phyloP scores from a whole-genome alignment of 176 grass and related monocot genomes.

The Musa acuminata region DNA sequence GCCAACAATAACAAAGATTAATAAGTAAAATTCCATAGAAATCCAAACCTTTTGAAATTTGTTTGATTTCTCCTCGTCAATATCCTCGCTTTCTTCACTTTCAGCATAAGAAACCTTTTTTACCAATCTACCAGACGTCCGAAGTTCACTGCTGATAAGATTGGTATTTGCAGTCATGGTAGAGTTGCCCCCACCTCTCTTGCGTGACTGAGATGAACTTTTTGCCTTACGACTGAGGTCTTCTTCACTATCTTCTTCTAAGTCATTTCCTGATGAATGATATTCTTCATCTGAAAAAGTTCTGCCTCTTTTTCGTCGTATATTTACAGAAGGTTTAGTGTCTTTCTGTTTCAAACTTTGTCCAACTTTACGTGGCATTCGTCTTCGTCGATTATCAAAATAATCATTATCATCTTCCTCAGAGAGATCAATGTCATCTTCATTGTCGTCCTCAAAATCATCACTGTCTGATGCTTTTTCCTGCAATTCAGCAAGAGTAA shows the following conservation, averaged over 20 bases:
- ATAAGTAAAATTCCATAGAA: background rate
- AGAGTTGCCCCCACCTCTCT: slow-evolving; percentile 33
- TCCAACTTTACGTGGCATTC: slow-evolving; percentile 50
- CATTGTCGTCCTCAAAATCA: slow-evolving; percentile 56
- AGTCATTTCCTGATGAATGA: slow-evolving; percentile 67
- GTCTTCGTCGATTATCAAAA: slow-evolving; percentile 41
- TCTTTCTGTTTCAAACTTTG: slow-evolving; percentile 40
- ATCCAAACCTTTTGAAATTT: slow-evolving; percentile 74
- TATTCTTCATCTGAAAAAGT: slow-evolving; percentile 79
- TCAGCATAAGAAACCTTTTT: slow-evolving; percentile 95
- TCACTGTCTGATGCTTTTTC: slow-evolving; percentile 62
- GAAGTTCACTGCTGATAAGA: slow-evolving; percentile 45
- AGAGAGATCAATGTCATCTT: slow-evolving; percentile 56
- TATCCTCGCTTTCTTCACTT: slow-evolving; percentile 91
- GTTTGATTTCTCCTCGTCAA: slow-evolving; percentile 52
- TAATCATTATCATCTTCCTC: slow-evolving; percentile 72
- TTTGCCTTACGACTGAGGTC: slow-evolving; percentile 42
- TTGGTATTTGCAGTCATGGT: slow-evolving; percentile 22
- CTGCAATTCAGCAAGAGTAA: slow-evolving; percentile 24
- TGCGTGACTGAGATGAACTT: slow-evolving; percentile 34
- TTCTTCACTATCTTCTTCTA: slow-evolving; percentile 41
- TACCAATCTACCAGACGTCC: slow-evolving; percentile 68
- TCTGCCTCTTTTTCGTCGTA: slow-evolving; percentile 41
- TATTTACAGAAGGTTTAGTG: slow-evolving; percentile 45
- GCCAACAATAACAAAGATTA: background rate